phyloP scores from a whole-genome alignment of 2,329 filamentous ascomycete species.

The Monosporascus sp. region DNA sequence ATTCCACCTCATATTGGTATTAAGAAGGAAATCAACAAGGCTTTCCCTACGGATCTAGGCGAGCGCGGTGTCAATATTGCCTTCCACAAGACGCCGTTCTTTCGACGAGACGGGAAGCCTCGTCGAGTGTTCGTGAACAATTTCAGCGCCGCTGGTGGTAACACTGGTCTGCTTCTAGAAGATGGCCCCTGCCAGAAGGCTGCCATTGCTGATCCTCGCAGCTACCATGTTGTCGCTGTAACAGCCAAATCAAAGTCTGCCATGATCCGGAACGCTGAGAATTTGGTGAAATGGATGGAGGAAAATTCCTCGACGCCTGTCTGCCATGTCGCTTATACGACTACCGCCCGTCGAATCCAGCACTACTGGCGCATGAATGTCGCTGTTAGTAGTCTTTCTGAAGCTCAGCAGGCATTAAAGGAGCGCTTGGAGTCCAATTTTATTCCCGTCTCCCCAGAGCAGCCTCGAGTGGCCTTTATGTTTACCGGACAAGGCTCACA shows the following conservation, averaged over 20 bases:
- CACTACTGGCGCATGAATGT: conserved; percentile 52
- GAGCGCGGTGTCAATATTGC: conserved; percentile 56
- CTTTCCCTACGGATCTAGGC: conserved; percentile 51
- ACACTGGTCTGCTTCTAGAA: conserved; percentile 62
- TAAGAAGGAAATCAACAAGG: conserved; percentile 57
- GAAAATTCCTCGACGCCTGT: conserved; percentile 46
- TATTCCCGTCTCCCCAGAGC: conserved; percentile 35
- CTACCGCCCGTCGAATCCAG: conserved; percentile 60
- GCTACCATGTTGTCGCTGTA: conserved; percentile 54
- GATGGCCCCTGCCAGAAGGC: conserved; percentile 44
- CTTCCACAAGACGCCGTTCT: conserved; percentile 46
- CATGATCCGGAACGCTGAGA: conserved; percentile 54
- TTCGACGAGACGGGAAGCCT: conserved; percentile 41
- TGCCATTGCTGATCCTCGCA: conserved; percentile 42
- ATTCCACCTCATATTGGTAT: conserved; percentile 66
- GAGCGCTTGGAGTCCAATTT: conserved; percentile 38
- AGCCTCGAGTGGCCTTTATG: conserved; percentile 46
- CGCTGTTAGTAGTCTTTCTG: conserved; percentile 34
- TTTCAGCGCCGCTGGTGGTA: conserved; percentile 67
- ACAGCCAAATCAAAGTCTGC: conserved; percentile 50
- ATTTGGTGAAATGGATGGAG: conserved; percentile 50
- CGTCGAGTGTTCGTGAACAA: conserved; percentile 58
- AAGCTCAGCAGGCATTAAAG: conserved; percentile 38
- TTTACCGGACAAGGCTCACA: conserved; percentile 55
- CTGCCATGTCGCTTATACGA: conserved; percentile 59